Evolutionary conservation across 1,139 yeast species (phyloP).

Genomic region (Debaryomycetaceae sp.): DNA sequence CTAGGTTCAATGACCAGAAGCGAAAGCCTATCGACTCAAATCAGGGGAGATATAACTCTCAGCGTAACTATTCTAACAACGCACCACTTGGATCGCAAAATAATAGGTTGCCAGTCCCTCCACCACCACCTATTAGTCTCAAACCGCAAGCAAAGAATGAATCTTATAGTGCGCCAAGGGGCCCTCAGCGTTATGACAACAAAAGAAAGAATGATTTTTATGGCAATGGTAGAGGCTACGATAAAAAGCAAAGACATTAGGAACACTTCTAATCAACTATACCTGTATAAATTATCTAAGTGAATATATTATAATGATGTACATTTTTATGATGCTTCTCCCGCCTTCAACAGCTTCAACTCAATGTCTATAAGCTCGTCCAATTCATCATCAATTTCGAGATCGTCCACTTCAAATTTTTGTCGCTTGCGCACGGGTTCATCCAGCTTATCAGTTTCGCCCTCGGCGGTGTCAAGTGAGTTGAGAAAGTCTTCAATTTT

Average conservation of each 20-base stretch:
- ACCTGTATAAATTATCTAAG: slow-evolving; percentile 1
- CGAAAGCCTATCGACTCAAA: slow-evolving; percentile 4
- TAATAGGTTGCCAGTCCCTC: slow-evolving; percentile 12
- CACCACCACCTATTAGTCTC: slow-evolving; percentile 13
- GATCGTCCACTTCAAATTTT: slow-evolving; percentile 5
- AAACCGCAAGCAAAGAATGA: slow-evolving; percentile 2
- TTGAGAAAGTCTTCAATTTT: slow-evolving; percentile 31
- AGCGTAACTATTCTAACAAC: slow-evolving; percentile 1
- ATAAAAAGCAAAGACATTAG: slow-evolving; percentile 30
- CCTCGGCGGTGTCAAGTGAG: slow-evolving; percentile 16
- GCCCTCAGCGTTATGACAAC: slow-evolving; percentile 4
- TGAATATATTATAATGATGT: slow-evolving; percentile 6
- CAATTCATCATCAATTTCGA: slow-evolving; percentile 12
- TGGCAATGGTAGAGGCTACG: slow-evolving; percentile 26
- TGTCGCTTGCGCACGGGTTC: not conserved
- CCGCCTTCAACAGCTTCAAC: slow-evolving; percentile 19
- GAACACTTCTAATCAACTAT: not conserved
- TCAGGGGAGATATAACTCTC: slow-evolving; percentile 3
- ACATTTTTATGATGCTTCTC: slow-evolving; percentile 8
- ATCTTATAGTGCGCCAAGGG: slow-evolving; percentile 4
- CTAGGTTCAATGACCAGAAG: slow-evolving; percentile 3
- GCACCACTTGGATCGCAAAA: slow-evolving; percentile 2
- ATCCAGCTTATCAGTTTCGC: slow-evolving; percentile 1
- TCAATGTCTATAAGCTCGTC: slow-evolving; percentile 32
- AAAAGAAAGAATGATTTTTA: slow-evolving; percentile 6